Evolutionary conservation across 805 yeast species (phyloP), one percentile per base, ranked within the genome.

Genomic region (Candida orba): DNA sequence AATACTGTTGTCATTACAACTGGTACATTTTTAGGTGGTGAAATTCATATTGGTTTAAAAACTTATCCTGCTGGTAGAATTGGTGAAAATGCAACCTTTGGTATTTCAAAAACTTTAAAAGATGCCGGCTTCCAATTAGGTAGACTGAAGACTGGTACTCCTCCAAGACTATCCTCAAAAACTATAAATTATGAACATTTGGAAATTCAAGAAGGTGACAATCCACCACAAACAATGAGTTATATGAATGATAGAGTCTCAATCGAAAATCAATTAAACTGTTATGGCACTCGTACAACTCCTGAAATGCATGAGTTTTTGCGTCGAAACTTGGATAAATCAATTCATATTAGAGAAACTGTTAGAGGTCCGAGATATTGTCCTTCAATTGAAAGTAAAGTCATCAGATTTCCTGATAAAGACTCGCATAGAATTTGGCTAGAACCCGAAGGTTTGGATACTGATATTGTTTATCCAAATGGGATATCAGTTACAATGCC

Each of bases 401-500:
- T 93, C 25, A 75, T 84, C 34, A 75, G 88, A 50, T 93, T 93
- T 59, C 71, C 86, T 2, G 84, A 84, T 37, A 90, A 85, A 57
- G 66, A 72, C 4, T 67, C 78, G 0, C 99, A 93, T 60, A 73
- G 82, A 44, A 79, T 93, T 4, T 93, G 99, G 99, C 67, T 93
- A 8, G 99, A 93, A 63, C 98, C 97, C 0, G 99, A 93, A 62
- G 99, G 99, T 0, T 66, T 90, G 15, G 83, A 86, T 53, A 77
- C 91, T 0, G 81, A 87, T 57, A 67, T 86, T n/a, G 83, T 93
- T 12, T 93, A 93, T 59, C 99, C 99, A 0, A 93, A 91, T 57
- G 99, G 99, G 14, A 87, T 93, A 15, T 86, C 96, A 2, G 84
- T 90, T 54, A 89, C 99, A 0, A 84, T 93, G 95, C 99, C 99